Conservation (phyloP, 1,139 yeast species). For the Geotrichum cucujoidarum region DNA sequence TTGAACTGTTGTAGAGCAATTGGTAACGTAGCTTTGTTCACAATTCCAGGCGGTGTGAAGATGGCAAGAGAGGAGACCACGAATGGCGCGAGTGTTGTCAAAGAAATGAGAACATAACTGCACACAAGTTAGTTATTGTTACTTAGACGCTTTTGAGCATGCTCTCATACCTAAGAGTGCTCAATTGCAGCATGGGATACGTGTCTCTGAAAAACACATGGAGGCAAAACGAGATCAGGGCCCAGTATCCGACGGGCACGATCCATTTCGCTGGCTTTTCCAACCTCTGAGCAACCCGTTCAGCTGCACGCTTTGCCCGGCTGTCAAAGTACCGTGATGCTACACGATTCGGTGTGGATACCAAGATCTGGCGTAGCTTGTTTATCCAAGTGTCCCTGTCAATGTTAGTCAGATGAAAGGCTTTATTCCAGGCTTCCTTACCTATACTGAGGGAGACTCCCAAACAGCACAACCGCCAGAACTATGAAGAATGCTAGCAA, state of each 20-base stretch:
- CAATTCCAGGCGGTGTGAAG: constrained; percentile 54
- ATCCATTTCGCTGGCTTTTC: constrained; percentile 29
- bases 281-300: constrained; percentile 3
- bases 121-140: no score
- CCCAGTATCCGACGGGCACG: constrained; percentile 49
- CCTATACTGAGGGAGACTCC: constrained; percentile 50
- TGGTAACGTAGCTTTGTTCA: constrained; percentile 31
- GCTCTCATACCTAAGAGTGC: constrained; percentile 3
- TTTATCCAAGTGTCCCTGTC: constrained; percentile 25
- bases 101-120: constrained; percentile 5
- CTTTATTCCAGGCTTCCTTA: no score
- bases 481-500: constrained; percentile 26
- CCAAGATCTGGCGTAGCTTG: constrained; percentile 16
- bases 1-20: constrained; percentile 35
- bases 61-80: constrained; percentile 44
- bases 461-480: constrained; percentile 43
- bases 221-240: constrained; percentile 46
- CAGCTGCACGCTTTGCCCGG: neutral
- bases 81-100: constrained; percentile 38
- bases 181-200: constrained; percentile 34
- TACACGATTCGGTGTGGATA: constrained; percentile 13
- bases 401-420: no score
- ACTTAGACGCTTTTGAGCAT: no score
- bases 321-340: constrained; percentile 10
- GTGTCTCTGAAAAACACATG: constrained; percentile 44